Percentiles rank a stretch among this genome's conserved stretches.
These are phyloP conservation scores for Aristolochia fimbriata DNA, from an alignment of 164 flowering plant genomes.

Conservation along the genomic window DNA sequence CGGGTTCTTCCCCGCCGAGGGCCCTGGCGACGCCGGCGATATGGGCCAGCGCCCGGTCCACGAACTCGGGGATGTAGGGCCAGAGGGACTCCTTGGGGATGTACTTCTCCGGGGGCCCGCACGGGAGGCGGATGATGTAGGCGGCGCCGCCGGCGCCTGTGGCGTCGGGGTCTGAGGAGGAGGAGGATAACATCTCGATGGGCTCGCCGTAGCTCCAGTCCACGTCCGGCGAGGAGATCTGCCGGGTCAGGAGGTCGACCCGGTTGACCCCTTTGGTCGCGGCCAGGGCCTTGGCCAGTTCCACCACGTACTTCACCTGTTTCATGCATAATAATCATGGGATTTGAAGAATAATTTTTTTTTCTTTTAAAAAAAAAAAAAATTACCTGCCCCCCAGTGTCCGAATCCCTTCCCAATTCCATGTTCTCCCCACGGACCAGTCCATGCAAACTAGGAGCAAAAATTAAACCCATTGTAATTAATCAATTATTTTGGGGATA, in stretches of 20 bases:
- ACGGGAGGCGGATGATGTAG: slow-evolving; percentile 71
- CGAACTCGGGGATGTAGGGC: slow-evolving; percentile 78
- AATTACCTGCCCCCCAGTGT: slow-evolving; percentile 77
- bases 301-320: slow-evolving; percentile 84
- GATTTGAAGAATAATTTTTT: no score
- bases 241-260: slow-evolving; percentile 74
- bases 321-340: no score
- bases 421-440: slow-evolving; percentile 85
- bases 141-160: slow-evolving; percentile 37
- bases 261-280: slow-evolving; percentile 56
- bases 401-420: slow-evolving; percentile 92
- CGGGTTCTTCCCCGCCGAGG: slow-evolving; percentile 42
- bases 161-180: slow-evolving; percentile 36
- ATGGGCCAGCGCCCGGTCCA: slow-evolving; percentile 60
- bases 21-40: slow-evolving; percentile 64
- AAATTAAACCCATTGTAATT: neutral
- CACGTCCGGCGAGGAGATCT: slow-evolving; percentile 57
- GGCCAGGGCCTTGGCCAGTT: slow-evolving; percentile 69
- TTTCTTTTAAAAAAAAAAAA: no score
- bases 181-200: slow-evolving; percentile 56
- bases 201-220: slow-evolving; percentile 77
- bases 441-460: slow-evolving; percentile 53
- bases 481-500: no score
- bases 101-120: slow-evolving; percentile 57
- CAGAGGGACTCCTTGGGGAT: slow-evolving; percentile 70